Base-by-base conservation (phyloP, 179 eudicot genomes). In the Spinacia oleracea region DNA sequence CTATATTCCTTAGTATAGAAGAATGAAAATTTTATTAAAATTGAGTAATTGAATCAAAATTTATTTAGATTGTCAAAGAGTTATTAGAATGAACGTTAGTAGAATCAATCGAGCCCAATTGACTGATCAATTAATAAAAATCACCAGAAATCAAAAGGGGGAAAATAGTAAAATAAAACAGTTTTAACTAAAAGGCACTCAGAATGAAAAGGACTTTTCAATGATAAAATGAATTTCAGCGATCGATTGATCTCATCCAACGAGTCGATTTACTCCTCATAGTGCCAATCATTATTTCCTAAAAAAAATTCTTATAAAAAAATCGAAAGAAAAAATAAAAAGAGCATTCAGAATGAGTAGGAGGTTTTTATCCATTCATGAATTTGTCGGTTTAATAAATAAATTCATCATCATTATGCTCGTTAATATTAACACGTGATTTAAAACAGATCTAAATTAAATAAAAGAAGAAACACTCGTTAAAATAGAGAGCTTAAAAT, bases 261-360 rank as follows among this genome's bases (percentile, higher is more conserved):
- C 77, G 77, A 81, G 84, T 82, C 78, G 15, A n/a, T 53, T 53
- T 58, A 40, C 20, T 85, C 88, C 81, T 77, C 85, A 85, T 74
- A 25, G 85, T 83, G 88, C 87, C 77, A 23, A 20, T 9, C 1
- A n/a, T 56, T 8, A 10, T 60, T 42, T 18, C 5, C 11, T 34
- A 9, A 1, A 53, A 77, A 20, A 46, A n/a, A 15, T 0, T 11
- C 16, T 34, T n/a, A 16, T 0, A 0, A 18, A 45, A 14, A 21
- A 50, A 18, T 18, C 20, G 1, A 32, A 58, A 35, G 50, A 55
- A 10, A 29, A 20, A 16, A 25, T 56, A 25, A 42, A 25, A 58
- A 0, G 77, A 78, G 79, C 89, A 87, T 80, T 84, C 89, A 87
- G 86, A 53, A 87, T 82, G 89, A 87, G 89, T 84, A 87, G 89